Evolutionary conservation across 228 moss, liverwort and hornwort species (phyloP).

Genomic region (Sphagnum fallax): DNA sequence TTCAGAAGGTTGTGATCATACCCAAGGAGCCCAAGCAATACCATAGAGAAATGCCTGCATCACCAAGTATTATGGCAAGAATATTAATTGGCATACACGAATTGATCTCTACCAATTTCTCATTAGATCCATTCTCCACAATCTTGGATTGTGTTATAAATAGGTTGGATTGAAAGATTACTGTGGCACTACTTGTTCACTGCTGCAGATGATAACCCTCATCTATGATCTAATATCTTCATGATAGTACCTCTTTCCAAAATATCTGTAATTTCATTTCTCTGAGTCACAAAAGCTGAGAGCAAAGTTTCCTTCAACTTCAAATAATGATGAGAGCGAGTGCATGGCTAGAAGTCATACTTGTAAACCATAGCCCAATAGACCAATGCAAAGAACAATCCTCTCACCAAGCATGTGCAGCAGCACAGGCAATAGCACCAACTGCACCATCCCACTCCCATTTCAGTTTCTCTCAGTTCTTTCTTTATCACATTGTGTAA

Average conservation of each 20-base stretch:
- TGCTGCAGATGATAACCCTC: background rate
- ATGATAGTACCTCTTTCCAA: background rate
- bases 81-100: too few species aligned
- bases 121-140: too few species aligned
- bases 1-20: background rate
- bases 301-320: background rate
- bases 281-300: too few species aligned
- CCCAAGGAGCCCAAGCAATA: conserved; percentile 22
- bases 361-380: conserved; percentile 6
- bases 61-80: background rate
- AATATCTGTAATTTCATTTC: too few species aligned
- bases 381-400: conserved; percentile 18
- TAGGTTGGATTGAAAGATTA: too few species aligned
- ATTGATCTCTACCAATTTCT: too few species aligned
- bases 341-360: conserved; percentile 4
- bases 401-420: conserved; percentile 14
- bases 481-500: too few species aligned
- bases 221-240: too few species aligned
- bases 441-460: conserved; percentile 6
- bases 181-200: too few species aligned
- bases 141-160: too few species aligned
- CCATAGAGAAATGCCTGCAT: conserved; percentile 23
- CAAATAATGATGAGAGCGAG: background rate
- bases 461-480: background rate
- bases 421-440: conserved; percentile 17